These are phyloP conservation scores for Filosporella fistucella DNA, from an alignment of 495 filamentous ascomycete species.

Conservation along the genomic window DNA sequence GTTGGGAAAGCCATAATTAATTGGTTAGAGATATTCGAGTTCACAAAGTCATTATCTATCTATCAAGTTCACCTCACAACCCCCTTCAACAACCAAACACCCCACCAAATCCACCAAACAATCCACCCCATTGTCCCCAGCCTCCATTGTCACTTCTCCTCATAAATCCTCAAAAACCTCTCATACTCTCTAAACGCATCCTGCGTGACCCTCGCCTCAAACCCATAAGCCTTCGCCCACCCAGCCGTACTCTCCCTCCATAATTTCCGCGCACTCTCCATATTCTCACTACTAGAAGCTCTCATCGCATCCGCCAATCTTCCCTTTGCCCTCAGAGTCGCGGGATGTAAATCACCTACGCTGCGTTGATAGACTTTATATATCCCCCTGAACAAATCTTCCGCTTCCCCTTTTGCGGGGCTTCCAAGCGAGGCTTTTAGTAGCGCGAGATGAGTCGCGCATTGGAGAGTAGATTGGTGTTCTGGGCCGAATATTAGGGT, in stretches of 20 bases:
- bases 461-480: constrained; percentile 8
- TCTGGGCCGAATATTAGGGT: constrained; percentile 12
- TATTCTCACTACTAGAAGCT: background rate
- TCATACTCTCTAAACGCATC: constrained; percentile 9
- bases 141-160: constrained; percentile 1
- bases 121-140: too few relatives aligned
- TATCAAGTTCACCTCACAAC: too few relatives aligned
- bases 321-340: constrained; percentile 7
- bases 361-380: background rate
- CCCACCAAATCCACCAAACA: too few relatives aligned
- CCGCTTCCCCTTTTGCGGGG: constrained; percentile 1
- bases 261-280: constrained; percentile 5
- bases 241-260: constrained; percentile 13
- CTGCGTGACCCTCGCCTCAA: background rate
- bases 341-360: constrained; percentile 10
- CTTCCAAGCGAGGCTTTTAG: background rate
- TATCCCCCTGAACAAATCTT: background rate
- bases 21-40: too few relatives aligned
- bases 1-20: too few relatives aligned
- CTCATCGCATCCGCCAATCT: constrained; percentile 8
- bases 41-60: too few relatives aligned
- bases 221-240: constrained; percentile 2
- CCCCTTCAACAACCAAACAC: too few relatives aligned
- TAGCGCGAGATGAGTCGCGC: constrained; percentile 3
- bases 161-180: constrained; percentile 1